A percentile compares a stretch with the other conserved stretches of the same genome.
Evolutionary conservation across 306 rosid species (phyloP).

Genomic region (Crotalaria pallida): DNA sequence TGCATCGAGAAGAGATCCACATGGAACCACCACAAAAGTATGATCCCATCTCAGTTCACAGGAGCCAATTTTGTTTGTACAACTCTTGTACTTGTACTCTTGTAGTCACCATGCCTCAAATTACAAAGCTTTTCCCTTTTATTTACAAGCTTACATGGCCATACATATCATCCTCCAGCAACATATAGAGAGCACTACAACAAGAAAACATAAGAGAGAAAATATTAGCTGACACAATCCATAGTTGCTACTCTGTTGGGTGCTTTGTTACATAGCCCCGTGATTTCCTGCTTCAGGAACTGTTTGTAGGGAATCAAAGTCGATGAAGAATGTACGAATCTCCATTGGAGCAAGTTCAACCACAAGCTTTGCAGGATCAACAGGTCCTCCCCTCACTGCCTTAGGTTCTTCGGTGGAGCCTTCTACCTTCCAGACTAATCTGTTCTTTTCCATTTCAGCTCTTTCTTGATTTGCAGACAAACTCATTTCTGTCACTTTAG

Average conservation of each 20-base stretch:
- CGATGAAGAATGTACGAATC: conserved; percentile 59
- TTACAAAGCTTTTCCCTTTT: background rate
- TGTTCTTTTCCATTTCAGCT: conserved; percentile 70
- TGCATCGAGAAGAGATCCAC: background rate
- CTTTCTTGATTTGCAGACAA: conserved; percentile 86
- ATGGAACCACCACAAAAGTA: background rate
- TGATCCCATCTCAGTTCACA: background rate
- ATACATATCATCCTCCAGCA: background rate
- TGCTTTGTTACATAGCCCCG: conserved; percentile 17
- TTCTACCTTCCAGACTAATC: conserved; percentile 59
- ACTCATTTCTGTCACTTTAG: conserved; percentile 64
- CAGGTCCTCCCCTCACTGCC: conserved; percentile 66
- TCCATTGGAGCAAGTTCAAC: conserved; percentile 87
- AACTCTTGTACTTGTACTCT: background rate
- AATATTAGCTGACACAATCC: background rate
- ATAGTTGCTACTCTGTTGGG: background rate
- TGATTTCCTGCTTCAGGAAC: conserved; percentile 18
- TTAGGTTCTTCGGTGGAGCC: conserved; percentile 45
- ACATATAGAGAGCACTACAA: background rate
- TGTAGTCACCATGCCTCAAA: background rate
- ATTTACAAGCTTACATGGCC: background rate
- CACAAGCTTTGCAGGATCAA: conserved; percentile 56
- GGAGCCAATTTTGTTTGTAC: background rate
- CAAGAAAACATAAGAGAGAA: background rate
- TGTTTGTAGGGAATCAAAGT: conserved; percentile 27